Evolutionary conservation across 2,329 filamentous ascomycete species (phyloP), one percentile per base, ranked within the genome.

Genomic region (Fusarium staphyleae): DNA sequence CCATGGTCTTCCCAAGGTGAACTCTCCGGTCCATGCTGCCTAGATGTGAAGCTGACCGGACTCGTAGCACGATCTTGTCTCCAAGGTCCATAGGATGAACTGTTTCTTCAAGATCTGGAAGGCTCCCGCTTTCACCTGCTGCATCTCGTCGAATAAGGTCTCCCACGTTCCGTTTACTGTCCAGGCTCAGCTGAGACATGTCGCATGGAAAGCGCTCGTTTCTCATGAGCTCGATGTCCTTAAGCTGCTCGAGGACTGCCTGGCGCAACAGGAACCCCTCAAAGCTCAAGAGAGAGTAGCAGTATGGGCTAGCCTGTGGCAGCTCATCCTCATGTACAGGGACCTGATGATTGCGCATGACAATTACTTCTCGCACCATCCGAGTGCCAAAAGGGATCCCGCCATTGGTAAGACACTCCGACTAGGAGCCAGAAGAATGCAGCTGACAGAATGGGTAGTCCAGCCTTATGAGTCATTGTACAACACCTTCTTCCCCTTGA

Each of bases 81-180:
- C 65, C 37, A 75, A 76, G 54, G 76, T 80, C 30, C 75, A 78
- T 54, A 71, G 71, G 43, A 74, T 81, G 70, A 77, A 76, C 57
- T 80, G 77, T 67, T 77, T 81, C 71, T 81, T 80, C 66, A 75
- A 71, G 54, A 78, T 81, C 56, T 81, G 75, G 77, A 75, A 74
- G 50, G 74, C 75, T 14, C 67, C 70, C 6, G 70, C 69, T 1
- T 79, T 81, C 54, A 73, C 70, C 60, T 79, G 73, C 60, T 69
- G 70, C 16, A 73, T 73, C 49, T 73, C 74, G 2, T 66, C 67
- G 46, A 73, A 74, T 37, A 75, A 74, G 39, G 60, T 74, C 29
- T 68, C 67, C 36, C 69, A 59, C 8, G 67, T 77, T 3, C 75
- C 75, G 6, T 57, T 73, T n/a, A 74, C 73, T 15, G 73, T 76